Percentiles rank a stretch among this genome's conserved stretches.
Evolutionary conservation across 192 early-diverging fungal species (phyloP).

Genomic region (Linnemannia zychae): DNA sequence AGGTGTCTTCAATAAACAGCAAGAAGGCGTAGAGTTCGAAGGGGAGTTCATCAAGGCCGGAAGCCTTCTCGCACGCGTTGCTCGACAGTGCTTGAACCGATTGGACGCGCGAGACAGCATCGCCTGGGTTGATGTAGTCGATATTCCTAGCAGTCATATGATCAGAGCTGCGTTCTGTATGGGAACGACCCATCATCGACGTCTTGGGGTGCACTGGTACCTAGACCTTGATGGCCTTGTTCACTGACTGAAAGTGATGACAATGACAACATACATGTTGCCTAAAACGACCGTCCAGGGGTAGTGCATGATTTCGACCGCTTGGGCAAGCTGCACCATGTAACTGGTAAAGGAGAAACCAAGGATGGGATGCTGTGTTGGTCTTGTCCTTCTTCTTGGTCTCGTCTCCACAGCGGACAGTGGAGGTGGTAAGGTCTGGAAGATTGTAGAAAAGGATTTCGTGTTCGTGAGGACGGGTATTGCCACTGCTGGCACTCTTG

Average conservation of each 20-base stretch:
- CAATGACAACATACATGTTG: constrained; percentile 36
- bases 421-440: constrained; percentile 27
- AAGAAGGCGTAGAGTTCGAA: no score
- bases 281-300: neutral
- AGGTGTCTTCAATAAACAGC: no score
- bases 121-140: no score
- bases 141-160: no score
- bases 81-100: no score
- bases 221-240: no score
- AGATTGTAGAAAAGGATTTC: constrained; percentile 27
- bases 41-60: no score
- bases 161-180: no score
- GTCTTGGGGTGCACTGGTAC: no score
- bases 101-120: no score
- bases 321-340: constrained; percentile 5
- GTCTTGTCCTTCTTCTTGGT: constrained; percentile 5
- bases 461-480: constrained; percentile 5
- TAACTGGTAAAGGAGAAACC: neutral
- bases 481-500: neutral
- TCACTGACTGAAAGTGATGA: constrained; percentile 35
- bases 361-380: neutral
- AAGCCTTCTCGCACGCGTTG: no score
- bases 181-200: no score
- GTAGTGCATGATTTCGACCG: constrained; percentile 39
- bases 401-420: constrained; percentile 22